These are phyloP conservation scores for Chytriomyces confervae DNA, from an alignment of 192 early-diverging fungal species.

Conservation along the genomic window DNA sequence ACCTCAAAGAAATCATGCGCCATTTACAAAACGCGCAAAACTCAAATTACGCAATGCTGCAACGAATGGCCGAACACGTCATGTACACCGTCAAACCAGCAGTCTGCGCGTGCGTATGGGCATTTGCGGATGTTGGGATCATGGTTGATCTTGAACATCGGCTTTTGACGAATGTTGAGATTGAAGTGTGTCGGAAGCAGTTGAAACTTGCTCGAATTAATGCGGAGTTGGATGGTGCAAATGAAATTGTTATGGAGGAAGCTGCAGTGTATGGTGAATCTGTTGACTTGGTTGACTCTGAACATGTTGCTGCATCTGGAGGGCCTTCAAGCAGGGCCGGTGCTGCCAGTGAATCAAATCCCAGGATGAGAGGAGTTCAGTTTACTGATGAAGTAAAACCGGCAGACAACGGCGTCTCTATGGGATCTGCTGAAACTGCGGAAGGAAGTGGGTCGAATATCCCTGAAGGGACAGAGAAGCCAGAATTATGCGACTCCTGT, in stretches of 20 bases:
- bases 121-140: not conserved
- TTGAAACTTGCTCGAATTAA: slow-evolving; percentile 28
- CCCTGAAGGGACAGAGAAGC: not conserved
- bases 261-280: no score
- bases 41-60: slow-evolving; percentile 3
- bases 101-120: not conserved
- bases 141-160: not conserved
- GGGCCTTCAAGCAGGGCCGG: no score
- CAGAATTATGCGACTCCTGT: slow-evolving; percentile 4
- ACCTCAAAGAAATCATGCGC: not conserved
- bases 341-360: no score
- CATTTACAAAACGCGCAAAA: slow-evolving; percentile 11
- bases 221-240: not conserved
- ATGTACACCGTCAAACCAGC: not conserved
- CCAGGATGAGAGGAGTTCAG: no score
- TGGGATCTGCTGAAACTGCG: no score
- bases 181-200: slow-evolving; percentile 6
- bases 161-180: slow-evolving; percentile 12
- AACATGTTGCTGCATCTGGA: no score
- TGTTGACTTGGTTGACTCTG: no score
- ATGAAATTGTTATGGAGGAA: not conserved
- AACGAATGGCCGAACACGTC: not conserved
- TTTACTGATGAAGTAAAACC: no score
- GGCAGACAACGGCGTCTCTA: no score
- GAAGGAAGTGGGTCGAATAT: not conserved